These are phyloP conservation scores for Sicyos baderoa DNA, from an alignment of 306 rosid species.

Conservation along the genomic window DNA sequence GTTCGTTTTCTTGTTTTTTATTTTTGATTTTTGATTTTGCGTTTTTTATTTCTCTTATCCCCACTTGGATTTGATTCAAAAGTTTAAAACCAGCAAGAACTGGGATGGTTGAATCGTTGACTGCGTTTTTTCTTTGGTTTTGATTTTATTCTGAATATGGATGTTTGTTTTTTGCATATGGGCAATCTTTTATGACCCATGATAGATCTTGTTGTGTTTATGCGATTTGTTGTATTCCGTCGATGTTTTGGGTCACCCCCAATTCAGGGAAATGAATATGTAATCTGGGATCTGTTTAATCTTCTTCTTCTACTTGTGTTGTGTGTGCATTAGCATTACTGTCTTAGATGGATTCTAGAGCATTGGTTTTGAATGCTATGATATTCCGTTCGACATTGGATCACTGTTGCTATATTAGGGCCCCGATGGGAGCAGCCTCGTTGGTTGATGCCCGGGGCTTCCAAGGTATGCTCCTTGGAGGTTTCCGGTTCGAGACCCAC, in stretches of 20 bases:
- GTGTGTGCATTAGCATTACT: neutral
- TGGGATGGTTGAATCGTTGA: neutral
- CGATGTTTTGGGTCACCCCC: neutral
- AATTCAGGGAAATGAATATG: neutral
- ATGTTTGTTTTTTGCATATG: neutral
- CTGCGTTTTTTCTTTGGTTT: neutral
- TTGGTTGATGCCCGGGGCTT: no score
- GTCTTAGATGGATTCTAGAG: neutral
- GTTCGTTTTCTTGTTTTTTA: no score
- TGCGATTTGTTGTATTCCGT: neutral
- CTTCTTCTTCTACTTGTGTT: no score
- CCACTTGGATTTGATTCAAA: no score
- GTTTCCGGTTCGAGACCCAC: no score
- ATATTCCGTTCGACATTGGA: neutral
- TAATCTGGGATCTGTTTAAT: neutral
- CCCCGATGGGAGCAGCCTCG: no score
- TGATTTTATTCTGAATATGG: neutral
- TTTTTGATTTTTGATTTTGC: no score
- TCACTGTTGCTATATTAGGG: neutral
- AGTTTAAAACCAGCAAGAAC: neutral
- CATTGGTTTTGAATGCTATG: neutral
- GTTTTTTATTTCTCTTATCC: no score
- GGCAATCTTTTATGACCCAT: neutral
- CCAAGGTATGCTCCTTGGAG: no score
- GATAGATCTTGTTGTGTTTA: constrained; percentile 2